Conservation (phyloP, 164 flowering plant species). For the Dillenia suffruticosa region DNA sequence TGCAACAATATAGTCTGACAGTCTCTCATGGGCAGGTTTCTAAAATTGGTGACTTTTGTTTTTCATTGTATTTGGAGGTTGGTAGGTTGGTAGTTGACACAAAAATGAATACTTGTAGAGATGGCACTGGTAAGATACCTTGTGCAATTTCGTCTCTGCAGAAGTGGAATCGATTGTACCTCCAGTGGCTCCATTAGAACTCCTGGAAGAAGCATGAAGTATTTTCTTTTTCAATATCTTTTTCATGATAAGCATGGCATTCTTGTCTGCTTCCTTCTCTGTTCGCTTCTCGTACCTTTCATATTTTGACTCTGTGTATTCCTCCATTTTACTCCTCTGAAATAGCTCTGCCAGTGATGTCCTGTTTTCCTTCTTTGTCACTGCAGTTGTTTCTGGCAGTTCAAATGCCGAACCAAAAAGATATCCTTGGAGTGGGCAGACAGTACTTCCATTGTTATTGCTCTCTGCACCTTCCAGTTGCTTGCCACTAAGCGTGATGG, state of each 20-base stretch:
- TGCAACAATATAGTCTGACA: no score
- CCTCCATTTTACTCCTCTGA: conserved; percentile 62
- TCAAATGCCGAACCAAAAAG: conserved; percentile 74
- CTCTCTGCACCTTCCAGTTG: conserved; percentile 32
- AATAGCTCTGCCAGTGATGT: conserved; percentile 86
- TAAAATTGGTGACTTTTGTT: no score
- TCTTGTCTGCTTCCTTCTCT: conserved; percentile 54
- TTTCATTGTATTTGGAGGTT: no score
- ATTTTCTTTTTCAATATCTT: conserved; percentile 53
- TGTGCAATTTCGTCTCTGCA: conserved; percentile 59
- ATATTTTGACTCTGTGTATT: conserved; percentile 21
- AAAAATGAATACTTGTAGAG: no score
- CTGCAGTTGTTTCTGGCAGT: conserved; percentile 40
- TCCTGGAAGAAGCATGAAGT: conserved; percentile 36
- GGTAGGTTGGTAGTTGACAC: no score
- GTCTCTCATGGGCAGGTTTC: no score
- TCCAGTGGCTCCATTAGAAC: conserved; percentile 22
- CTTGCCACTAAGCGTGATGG: conserved; percentile 59
- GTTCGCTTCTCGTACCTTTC: conserved; percentile 38
- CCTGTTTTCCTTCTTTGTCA: conserved; percentile 61
- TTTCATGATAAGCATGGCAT: conserved; percentile 54
- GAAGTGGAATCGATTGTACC: conserved; percentile 40
- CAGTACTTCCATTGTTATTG: conserved; percentile 27
- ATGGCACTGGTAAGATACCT: conserved; percentile 29
- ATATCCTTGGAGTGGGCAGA: conserved; percentile 79